Evolutionary conservation across 2,329 filamentous ascomycete genomes (phyloP).

Genomic region (Colletotrichum abscissum): DNA sequence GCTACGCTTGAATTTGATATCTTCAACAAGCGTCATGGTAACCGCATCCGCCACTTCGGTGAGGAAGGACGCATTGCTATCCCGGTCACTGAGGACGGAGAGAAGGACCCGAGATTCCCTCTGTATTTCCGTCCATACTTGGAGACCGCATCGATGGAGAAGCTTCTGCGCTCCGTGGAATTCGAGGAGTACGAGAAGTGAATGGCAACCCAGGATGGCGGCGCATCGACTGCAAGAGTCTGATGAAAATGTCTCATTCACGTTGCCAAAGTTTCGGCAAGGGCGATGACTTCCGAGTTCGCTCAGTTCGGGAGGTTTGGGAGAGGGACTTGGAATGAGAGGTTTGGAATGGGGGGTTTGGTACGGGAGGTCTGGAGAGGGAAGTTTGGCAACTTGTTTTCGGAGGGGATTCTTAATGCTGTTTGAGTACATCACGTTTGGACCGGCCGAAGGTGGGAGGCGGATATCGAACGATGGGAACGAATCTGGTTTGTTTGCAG

Average conservation of each 20-base stretch:
- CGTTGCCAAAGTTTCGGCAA: not conserved
- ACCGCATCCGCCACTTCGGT: slow-evolving; percentile 2
- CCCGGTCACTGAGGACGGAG: not conserved
- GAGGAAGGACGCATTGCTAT: not conserved
- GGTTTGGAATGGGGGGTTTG: no score
- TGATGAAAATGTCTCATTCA: not conserved
- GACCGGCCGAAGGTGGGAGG: not conserved
- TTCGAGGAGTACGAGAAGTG: slow-evolving; percentile 24
- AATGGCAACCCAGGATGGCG: not conserved
- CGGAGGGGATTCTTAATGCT: not conserved
- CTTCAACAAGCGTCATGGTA: slow-evolving; percentile 37
- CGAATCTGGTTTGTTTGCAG: not conserved
- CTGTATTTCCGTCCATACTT: slow-evolving; percentile 10
- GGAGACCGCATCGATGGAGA: not conserved
- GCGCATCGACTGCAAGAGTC: not conserved
- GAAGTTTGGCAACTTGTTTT: not conserved
- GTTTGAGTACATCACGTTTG: slow-evolving; percentile 5
- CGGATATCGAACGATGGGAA: not conserved
- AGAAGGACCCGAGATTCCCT: not conserved
- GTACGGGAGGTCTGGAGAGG: not conserved
- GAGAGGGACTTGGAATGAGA: not conserved
- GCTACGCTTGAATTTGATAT: slow-evolving; percentile 55
- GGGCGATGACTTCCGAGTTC: not conserved
- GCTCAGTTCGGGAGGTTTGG: not conserved
- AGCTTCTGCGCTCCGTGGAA: slow-evolving; percentile 23